phyloP scores from a whole-genome alignment of 1,284 basidiomycete species.

The Microbotryomycetes sp. region DNA sequence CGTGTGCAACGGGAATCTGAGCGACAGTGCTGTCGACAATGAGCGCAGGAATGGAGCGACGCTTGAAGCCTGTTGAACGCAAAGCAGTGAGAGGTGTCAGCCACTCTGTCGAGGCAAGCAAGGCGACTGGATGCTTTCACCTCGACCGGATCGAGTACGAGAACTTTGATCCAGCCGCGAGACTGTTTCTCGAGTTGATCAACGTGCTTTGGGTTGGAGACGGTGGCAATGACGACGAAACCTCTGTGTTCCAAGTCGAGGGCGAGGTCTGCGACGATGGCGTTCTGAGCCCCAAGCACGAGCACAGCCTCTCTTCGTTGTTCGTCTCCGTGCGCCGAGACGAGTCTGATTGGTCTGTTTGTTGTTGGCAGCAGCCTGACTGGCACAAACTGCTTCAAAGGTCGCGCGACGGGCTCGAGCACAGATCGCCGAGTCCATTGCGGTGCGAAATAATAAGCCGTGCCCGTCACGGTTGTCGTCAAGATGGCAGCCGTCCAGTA shows the following conservation, averaged over 20 bases:
- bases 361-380: conserved; percentile 16
- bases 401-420: conserved; percentile 7
- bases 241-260: conserved; percentile 64
- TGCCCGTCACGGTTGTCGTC: not conserved
- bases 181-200: conserved; percentile 57
- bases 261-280: conserved; percentile 54
- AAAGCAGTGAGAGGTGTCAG: not conserved
- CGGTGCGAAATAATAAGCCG: conserved; percentile 14
- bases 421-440: not conserved
- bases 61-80: conserved; percentile 54
- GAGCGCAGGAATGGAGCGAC: conserved; percentile 68
- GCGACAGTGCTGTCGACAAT: conserved; percentile 65
- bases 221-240: conserved; percentile 71
- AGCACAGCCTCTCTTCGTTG: conserved; percentile 42
- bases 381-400: conserved; percentile 8
- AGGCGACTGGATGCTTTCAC: conserved; percentile 42
- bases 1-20: conserved; percentile 66
- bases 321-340: conserved; percentile 33
- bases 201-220: conserved; percentile 57
- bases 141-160: conserved; percentile 68
- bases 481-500: not conserved
- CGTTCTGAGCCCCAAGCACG: conserved; percentile 69
- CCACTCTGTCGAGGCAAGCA: not conserved
- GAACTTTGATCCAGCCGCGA: conserved; percentile 65
- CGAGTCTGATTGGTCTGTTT: conserved; percentile 14